A percentile compares a stretch with the other conserved stretches of the same genome.
These are phyloP conservation scores for Plectosphaerella sp. DNA, from an alignment of 2,329 filamentous ascomycete species.

Conservation along the genomic window DNA sequence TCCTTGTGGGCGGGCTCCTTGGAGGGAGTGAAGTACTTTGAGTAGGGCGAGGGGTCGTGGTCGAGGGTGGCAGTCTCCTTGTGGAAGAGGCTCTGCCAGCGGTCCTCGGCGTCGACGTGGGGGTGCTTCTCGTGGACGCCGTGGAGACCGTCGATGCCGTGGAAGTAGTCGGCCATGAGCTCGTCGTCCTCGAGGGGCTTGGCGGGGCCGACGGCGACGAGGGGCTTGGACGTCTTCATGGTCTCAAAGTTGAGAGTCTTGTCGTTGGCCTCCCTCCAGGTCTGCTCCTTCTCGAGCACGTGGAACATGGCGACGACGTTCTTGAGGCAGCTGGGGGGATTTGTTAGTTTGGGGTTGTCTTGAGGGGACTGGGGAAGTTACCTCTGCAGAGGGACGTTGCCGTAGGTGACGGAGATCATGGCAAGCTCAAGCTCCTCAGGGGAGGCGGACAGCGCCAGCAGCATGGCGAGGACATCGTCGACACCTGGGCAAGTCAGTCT, in stretches of 20 bases:
- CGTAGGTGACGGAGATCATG: conserved; percentile 86
- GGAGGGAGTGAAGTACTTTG: conserved; percentile 70
- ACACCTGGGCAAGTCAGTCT: conserved; percentile 50
- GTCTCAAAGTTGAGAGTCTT: conserved; percentile 67
- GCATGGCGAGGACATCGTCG: conserved; percentile 85
- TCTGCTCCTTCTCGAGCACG: conserved; percentile 81
- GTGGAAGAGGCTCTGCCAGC: conserved; percentile 66
- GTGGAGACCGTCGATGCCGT: conserved; percentile 72
- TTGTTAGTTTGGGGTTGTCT: neutral
- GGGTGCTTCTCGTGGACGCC: conserved; percentile 72
- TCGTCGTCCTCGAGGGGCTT: conserved; percentile 80
- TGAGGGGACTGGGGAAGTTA: conserved; percentile 27
- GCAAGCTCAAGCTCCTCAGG: conserved; percentile 82
- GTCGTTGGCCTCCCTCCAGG: conserved; percentile 71
- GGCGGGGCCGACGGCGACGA: conserved; percentile 82
- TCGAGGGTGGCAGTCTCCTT: conserved; percentile 25
- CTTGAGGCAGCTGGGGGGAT: conserved; percentile 62
- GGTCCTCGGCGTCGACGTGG: conserved; percentile 68
- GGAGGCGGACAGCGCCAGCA: conserved; percentile 77
- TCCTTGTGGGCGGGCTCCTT: conserved; percentile 72
- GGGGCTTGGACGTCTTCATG: conserved; percentile 68
- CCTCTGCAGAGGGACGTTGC: conserved; percentile 86
- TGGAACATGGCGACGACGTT: conserved; percentile 91
- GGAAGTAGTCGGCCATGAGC: conserved; percentile 81
- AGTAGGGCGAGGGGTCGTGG: conserved; percentile 31